Evolutionary conservation across 768 basidiomycete species (phyloP).

Genomic region (Pulveroboletus frians): DNA sequence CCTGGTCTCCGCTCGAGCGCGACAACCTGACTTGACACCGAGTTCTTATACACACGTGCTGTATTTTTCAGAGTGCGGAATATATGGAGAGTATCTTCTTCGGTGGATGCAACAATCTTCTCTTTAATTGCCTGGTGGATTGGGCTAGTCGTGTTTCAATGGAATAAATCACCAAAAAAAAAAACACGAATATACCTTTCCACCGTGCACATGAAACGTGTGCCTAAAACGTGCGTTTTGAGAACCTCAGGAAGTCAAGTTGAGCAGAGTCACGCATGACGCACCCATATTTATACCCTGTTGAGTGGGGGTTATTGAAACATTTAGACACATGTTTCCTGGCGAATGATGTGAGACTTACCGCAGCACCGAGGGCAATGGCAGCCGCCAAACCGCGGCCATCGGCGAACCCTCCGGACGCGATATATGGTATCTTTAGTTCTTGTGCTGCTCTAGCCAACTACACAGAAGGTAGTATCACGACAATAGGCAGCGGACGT

Average conservation of each 20-base stretch:
- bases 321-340: background rate
- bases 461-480: constrained; percentile 34
- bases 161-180: background rate
- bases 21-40: constrained; percentile 81
- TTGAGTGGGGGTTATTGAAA: background rate
- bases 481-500: background rate
- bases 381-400: constrained; percentile 78
- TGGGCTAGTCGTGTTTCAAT: constrained; percentile 42
- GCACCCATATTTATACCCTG: constrained; percentile 82
- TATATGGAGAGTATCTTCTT: constrained; percentile 83
- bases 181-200: constrained; percentile 51
- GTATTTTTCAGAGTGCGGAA: constrained; percentile 85
- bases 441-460: constrained; percentile 84
- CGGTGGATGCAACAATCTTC: constrained; percentile 77
- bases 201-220: constrained; percentile 88
- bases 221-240: constrained; percentile 36
- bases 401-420: constrained; percentile 89
- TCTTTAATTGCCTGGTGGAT: constrained; percentile 90
- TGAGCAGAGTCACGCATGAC: constrained; percentile 14
- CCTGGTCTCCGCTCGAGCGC: constrained; percentile 72
- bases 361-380: constrained; percentile 73
- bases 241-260: background rate
- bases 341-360: constrained; percentile 32
- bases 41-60: constrained; percentile 83
- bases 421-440: constrained; percentile 78